Percentiles rank a stretch among this genome's conserved stretches.
These are phyloP conservation scores for Puccinia polysora DNA, from an alignment of 1,284 basidiomycete species.

Conservation along the genomic window DNA sequence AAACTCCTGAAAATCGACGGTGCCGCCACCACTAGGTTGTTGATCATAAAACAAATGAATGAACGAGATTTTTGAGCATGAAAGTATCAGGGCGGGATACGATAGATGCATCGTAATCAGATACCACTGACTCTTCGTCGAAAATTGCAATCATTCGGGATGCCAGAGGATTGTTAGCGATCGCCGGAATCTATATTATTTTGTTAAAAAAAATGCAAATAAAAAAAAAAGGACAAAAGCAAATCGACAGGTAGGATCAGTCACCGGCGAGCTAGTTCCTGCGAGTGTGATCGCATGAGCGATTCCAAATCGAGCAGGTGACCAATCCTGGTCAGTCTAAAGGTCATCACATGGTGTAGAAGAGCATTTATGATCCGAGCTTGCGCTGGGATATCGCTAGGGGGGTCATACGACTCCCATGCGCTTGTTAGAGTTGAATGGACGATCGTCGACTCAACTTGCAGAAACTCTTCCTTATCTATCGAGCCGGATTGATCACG, in stretches of 20 bases:
- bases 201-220: neutral
- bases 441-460: slow-evolving; percentile 53
- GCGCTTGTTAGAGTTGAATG: neutral
- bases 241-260: neutral
- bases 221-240: neutral
- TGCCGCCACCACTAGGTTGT: slow-evolving; percentile 71
- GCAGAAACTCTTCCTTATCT: slow-evolving; percentile 96
- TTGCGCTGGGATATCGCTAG: too few species aligned
- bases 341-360: too few species aligned
- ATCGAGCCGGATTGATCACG: slow-evolving; percentile 96
- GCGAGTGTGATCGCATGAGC: too few species aligned
- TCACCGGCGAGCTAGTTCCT: neutral
- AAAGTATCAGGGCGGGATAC: neutral
- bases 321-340: too few species aligned
- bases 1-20: slow-evolving; percentile 98
- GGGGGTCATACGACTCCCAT: too few species aligned
- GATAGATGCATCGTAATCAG: neutral
- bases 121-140: slow-evolving; percentile 67
- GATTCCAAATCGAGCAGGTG: too few species aligned
- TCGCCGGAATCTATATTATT: slow-evolving; percentile 74
- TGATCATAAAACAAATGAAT: neutral
- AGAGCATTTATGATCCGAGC: too few species aligned
- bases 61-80: neutral
- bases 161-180: slow-evolving; percentile 94
- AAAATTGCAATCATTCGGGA: slow-evolving; percentile 99